Evolutionary conservation across 352 stramenopile species (phyloP), one percentile per base, ranked within the genome.

Genomic region (Phytophthora chlamydospora): DNA sequence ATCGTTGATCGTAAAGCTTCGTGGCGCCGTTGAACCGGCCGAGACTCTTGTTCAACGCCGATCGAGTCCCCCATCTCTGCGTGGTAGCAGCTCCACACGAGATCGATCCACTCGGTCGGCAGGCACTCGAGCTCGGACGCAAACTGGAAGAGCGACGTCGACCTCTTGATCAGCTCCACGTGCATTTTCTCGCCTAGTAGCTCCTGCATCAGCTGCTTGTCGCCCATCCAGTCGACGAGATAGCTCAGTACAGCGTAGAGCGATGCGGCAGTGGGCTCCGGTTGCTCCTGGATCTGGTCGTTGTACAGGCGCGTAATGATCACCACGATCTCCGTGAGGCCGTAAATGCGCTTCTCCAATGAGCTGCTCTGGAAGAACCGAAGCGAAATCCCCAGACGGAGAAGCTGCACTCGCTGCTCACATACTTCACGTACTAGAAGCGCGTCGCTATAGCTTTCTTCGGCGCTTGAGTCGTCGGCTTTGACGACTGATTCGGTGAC

Each of bases 321-420:
- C 5, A 75, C 62, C 4, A 85, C 73, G 31, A 92, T 81, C 41
- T 94, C 85, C 2, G 80, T 75, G 13, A 94, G 67, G 1, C 83
- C 83, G 35, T 88, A 80, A 32, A 94, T 89, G 1, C 83, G 75
- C 38, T 90, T 91, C 47, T 92, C 85, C 17, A 94, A 53, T 5
- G 80, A 85, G 21, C n/a, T 66, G 21, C 71, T 74, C 12, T 50
- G 68, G 50, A 94, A 84, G 24, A 81, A 85, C 3, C 76, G 69
- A 14, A 75, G 42, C 12, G 78, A 75, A 12, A 90, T 68, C 43
- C 90, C 76, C n/a, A 89, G 51, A 21, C 67, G 69, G 16, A 91
- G 53, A 13, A 85, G 47, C 29, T 82, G 68, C 6, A 90, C 68
- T 16, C 56, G 62, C 7, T 74, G 54, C 5, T 78, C 58, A 33